Evolutionary conservation across 345 rosid species (phyloP), one percentile per base, ranked within the genome.

Genomic region (Eutrema heterophyllum): DNA sequence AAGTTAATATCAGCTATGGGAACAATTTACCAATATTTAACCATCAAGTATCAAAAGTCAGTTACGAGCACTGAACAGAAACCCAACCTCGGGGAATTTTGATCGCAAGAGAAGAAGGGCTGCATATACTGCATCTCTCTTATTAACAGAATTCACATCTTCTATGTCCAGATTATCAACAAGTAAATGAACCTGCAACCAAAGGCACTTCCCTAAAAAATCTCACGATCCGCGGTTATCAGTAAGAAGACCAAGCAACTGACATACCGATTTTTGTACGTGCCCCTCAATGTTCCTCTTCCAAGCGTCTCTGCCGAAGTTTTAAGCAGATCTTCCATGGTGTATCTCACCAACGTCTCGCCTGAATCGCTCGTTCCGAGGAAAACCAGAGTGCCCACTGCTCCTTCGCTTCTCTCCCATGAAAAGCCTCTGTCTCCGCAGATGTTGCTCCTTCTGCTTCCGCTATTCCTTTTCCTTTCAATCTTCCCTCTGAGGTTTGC

Each of bases 271-370:
- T 72, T 92, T 92, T 62, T 92, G 93, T 49, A 91, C n/a, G n/a
- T n/a, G n/a, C n/a, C n/a, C n/a, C n/a, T n/a, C n/a, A n/a, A n/a
- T n/a, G n/a, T n/a, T n/a, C n/a, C n/a, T 49, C 97, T 83, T 49
- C 98, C 98, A 53, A 93, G 43, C 0, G 97, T 89, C 84, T 90
- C 97, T 0, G 98, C 98, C 0, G 98, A 89, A 9, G 96, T 97
- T 76, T 93, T 91, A 44, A 93, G 63, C 71, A 91, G 55, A 74
- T 91, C 97, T 76, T 91, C 98, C 36, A 91, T 61, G 68, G 88
- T 84, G 66, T 93, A 93, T 41, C 82, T 84, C 93, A 89, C 88
- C 75, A 74, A 16, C 4, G 73, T 74, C 68, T 74, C 73, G 0
- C 82, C 84, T 38, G 72, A 40, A 58, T 49, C 62, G 0, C 54